These are phyloP conservation scores for Eremochloa ophiuroides DNA, from an alignment of 176 grass and related monocot species.

Conservation along the genomic window DNA sequence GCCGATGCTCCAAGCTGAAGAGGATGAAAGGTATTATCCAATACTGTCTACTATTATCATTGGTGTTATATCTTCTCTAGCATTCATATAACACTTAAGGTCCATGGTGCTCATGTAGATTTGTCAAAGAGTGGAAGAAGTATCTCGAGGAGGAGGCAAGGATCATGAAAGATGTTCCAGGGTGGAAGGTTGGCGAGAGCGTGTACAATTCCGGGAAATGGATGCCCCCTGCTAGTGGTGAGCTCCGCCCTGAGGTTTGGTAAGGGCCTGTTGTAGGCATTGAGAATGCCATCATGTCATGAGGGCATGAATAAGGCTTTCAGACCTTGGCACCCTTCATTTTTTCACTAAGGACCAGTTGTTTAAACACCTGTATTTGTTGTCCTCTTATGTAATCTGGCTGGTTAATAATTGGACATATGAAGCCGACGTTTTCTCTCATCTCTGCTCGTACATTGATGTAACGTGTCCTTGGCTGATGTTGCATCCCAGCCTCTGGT, in stretches of 20 bases:
- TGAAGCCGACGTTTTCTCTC: conserved; percentile 7
- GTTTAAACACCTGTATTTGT: conserved; percentile 9
- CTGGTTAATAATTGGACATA: conserved; percentile 40
- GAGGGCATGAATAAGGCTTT: conserved; percentile 34
- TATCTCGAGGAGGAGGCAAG: conserved; percentile 82
- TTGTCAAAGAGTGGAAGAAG: conserved; percentile 97
- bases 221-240: conserved; percentile 86
- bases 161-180: conserved; percentile 95
- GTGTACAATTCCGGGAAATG: conserved; percentile 91
- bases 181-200: conserved; percentile 92
- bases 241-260: conserved; percentile 93
- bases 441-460: not conserved
- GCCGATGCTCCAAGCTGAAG: conserved; percentile 97
- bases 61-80: not conserved
- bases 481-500: not conserved
- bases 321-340: not conserved
- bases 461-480: not conserved
- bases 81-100: not conserved
- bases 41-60: not conserved
- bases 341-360: not conserved
- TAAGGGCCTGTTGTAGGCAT: conserved; percentile 12
- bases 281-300: conserved; percentile 2
- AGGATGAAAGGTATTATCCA: conserved; percentile 78
- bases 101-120: conserved; percentile 37
- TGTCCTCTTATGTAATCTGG: conserved; percentile 6